phyloP scores from a whole-genome alignment of 108 stramenopile genomes.

The Cylindrotheca fusiformis region DNA sequence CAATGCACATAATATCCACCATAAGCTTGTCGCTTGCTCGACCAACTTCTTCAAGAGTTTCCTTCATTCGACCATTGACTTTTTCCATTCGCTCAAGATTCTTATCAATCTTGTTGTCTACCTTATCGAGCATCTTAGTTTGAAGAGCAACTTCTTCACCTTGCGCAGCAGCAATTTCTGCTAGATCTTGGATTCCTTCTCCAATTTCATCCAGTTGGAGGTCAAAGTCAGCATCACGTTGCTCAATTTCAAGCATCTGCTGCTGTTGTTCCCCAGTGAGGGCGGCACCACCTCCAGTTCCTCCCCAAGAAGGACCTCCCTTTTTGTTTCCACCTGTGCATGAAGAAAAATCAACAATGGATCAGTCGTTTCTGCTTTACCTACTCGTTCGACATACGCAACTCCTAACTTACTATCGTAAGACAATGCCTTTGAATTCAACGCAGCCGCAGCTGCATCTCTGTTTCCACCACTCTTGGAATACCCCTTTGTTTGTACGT shows the following conservation, averaged over 20 bases:
- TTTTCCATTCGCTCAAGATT: constrained; percentile 74
- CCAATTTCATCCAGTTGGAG: constrained; percentile 86
- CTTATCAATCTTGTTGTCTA: constrained; percentile 65
- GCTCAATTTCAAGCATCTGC: constrained; percentile 70
- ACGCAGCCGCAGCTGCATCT: constrained; percentile 40
- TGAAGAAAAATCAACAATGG: neutral
- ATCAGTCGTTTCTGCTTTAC: neutral
- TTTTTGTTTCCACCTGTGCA: constrained; percentile 7
- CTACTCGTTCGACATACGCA: no score
- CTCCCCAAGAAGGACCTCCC: constrained; percentile 29
- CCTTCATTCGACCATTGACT: constrained; percentile 90
- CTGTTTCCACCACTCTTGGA: constrained; percentile 36
- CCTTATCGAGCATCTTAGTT: constrained; percentile 75
- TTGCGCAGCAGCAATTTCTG: constrained; percentile 74
- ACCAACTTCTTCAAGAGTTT: constrained; percentile 82
- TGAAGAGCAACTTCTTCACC: constrained; percentile 84
- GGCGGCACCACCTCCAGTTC: constrained; percentile 37
- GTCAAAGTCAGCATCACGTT: constrained; percentile 88
- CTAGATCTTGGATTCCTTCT: constrained; percentile 82
- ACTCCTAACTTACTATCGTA: constrained; percentile 20
- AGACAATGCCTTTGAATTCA: constrained; percentile 67
- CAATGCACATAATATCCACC: constrained; percentile 96
- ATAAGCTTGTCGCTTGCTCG: constrained; percentile 87
- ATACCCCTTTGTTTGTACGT: constrained; percentile 71
- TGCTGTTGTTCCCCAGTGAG: constrained; percentile 71